phyloP scores from a whole-genome alignment of 2,329 filamentous ascomycete species.

The Aspergillus transmontanensis region DNA sequence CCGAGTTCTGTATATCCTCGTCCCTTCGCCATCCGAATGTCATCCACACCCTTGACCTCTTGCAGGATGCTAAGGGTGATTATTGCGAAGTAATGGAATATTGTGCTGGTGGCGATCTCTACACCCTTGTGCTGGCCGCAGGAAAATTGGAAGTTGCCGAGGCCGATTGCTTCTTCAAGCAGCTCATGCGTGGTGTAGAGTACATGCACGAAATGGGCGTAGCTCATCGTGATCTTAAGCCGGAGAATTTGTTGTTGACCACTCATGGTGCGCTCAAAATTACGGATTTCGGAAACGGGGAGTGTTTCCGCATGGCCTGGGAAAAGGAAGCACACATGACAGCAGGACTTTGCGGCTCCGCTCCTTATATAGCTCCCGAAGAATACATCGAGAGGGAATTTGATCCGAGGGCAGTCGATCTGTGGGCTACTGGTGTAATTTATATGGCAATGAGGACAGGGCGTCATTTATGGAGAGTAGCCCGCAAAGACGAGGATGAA shows the following conservation, averaged over 20 bases:
- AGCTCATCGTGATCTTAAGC: constrained; percentile 93
- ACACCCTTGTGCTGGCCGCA: constrained; percentile 86
- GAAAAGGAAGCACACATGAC: constrained; percentile 99
- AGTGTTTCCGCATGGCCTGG: constrained; percentile 99
- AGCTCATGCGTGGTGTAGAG: constrained; percentile 97
- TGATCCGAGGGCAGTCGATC: constrained; percentile 93
- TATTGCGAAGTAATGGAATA: constrained; percentile 99
- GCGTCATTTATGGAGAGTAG: constrained; percentile 93
- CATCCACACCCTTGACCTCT: constrained; percentile 92
- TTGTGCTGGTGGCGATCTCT: constrained; percentile 93
- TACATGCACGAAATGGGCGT: constrained; percentile 99
- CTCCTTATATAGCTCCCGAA: constrained; percentile 95
- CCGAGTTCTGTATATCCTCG: constrained; percentile 97
- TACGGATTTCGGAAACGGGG: constrained; percentile 97
- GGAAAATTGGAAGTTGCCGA: constrained; percentile 87
- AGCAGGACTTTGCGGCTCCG: constrained; percentile 91
- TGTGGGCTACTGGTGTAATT: constrained; percentile 98
- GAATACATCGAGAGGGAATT: constrained; percentile 96
- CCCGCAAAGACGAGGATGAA: constrained; percentile 94
- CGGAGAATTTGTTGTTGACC: constrained; percentile 92
- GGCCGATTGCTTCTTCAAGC: constrained; percentile 98
- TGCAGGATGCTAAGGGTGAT: constrained; percentile 94
- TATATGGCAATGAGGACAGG: constrained; percentile 99
- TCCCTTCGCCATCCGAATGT: constrained; percentile 96
- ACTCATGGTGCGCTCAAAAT: constrained; percentile 94